These are phyloP conservation scores for Dalbergia cochinchinensis DNA, from an alignment of 306 rosid genomes.

Conservation along the genomic window DNA sequence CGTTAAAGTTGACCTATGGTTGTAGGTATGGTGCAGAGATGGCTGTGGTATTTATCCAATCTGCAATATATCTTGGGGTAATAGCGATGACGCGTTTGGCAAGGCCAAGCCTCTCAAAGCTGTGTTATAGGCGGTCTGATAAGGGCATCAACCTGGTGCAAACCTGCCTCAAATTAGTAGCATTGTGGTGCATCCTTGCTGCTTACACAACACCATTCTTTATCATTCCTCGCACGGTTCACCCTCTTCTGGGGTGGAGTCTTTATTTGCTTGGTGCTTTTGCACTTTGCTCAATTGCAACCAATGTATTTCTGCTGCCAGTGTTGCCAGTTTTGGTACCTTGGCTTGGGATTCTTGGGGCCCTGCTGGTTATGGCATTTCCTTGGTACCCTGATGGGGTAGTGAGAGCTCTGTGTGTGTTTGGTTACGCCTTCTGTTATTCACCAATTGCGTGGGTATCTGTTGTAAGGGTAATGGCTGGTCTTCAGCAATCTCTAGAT, in stretches of 20 bases:
- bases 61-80: slow-evolving; percentile 62
- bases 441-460: slow-evolving; percentile 80
- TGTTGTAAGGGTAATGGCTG: slow-evolving; percentile 52
- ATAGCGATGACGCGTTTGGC: slow-evolving; percentile 74
- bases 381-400: slow-evolving; percentile 85
- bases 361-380: slow-evolving; percentile 74
- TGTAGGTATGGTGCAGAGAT: slow-evolving; percentile 79
- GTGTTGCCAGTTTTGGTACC: slow-evolving; percentile 61
- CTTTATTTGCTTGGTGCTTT: slow-evolving; percentile 73
- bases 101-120: slow-evolving; percentile 74
- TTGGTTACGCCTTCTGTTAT: slow-evolving; percentile 72
- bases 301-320: slow-evolving; percentile 66
- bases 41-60: slow-evolving; percentile 65
- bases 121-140: slow-evolving; percentile 75
- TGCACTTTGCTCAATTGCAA: slow-evolving; percentile 61
- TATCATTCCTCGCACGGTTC: slow-evolving; percentile 78
- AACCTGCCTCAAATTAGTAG: slow-evolving; percentile 62
- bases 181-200: slow-evolving; percentile 73
- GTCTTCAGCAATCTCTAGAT: slow-evolving; percentile 72
- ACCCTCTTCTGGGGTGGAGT: slow-evolving; percentile 85
- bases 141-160: slow-evolving; percentile 63
- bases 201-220: slow-evolving; percentile 75
- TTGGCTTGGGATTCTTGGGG: slow-evolving; percentile 70
- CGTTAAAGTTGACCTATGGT: neutral
- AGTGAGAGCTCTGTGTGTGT: slow-evolving; percentile 71